Percentiles rank a stretch among this genome's conserved stretches.
phyloP scores from a whole-genome alignment of 2,329 filamentous ascomycete genomes.

The Graphiopsis chlorocephala region DNA sequence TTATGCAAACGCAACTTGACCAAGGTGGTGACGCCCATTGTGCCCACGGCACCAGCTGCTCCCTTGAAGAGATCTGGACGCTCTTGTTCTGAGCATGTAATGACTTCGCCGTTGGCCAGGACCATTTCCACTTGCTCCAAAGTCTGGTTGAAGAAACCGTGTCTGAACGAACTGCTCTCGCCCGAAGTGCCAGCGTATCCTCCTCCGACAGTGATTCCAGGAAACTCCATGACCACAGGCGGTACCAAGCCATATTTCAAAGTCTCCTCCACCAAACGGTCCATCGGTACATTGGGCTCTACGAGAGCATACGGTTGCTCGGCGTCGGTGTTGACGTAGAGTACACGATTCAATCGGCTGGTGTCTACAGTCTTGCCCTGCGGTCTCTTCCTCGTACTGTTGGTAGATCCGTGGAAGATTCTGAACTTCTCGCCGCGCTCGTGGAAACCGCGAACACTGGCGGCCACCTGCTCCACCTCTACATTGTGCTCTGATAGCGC shows the following conservation, averaged over 20 bases:
- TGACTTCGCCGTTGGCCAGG: constrained; percentile 58
- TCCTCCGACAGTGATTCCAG: constrained; percentile 66
- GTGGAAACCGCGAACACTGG: constrained; percentile 50
- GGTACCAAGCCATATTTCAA: constrained; percentile 56
- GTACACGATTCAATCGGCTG: constrained; percentile 47
- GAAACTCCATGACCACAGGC: constrained; percentile 69
- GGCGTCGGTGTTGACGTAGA: constrained; percentile 46
- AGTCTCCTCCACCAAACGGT: constrained; percentile 58
- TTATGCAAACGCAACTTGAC: constrained; percentile 48
- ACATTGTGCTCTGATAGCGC: constrained; percentile 10
- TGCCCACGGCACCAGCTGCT: constrained; percentile 65
- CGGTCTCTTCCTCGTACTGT: constrained; percentile 59
- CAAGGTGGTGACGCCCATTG: constrained; percentile 66
- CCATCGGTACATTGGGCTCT: constrained; percentile 70
- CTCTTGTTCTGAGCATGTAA: constrained; percentile 53
- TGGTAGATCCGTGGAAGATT: constrained; percentile 76
- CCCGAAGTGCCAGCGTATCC: constrained; percentile 65
- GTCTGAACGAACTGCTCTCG: constrained; percentile 64
- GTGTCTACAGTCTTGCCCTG: constrained; percentile 41
- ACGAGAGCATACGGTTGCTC: constrained; percentile 49
- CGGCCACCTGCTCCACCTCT: constrained; percentile 46
- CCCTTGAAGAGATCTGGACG: constrained; percentile 62
- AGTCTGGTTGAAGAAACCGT: constrained; percentile 65
- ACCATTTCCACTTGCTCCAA: constrained; percentile 64
- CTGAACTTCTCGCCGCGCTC: constrained; percentile 59